These are phyloP conservation scores for Pythium apleroticum DNA, from an alignment of 352 stramenopile genomes.

Conservation along the genomic window DNA sequence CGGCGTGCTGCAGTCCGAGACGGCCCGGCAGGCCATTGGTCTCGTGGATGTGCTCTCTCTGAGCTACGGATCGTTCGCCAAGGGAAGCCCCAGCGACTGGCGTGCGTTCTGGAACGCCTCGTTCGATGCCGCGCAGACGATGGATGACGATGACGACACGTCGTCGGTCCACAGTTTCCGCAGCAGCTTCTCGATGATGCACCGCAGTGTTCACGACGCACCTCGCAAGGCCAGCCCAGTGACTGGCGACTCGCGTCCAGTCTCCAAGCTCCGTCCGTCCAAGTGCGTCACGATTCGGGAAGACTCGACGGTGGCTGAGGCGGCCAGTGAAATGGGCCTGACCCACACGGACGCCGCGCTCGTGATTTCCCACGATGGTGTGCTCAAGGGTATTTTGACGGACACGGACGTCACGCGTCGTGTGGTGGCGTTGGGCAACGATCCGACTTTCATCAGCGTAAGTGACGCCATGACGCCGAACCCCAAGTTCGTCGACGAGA, in stretches of 20 bases:
- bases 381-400: conserved; percentile 94
- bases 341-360: conserved; percentile 93
- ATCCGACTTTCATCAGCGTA: conserved; percentile 84
- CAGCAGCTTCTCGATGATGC: conserved; percentile 67
- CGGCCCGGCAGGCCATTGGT: conserved; percentile 63
- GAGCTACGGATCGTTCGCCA: conserved; percentile 88
- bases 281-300: conserved; percentile 91
- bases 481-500: conserved; percentile 88
- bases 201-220: conserved; percentile 38
- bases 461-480: conserved; percentile 85
- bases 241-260: conserved; percentile 88
- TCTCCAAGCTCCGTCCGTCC: conserved; percentile 83
- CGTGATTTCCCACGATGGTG: conserved; percentile 88
- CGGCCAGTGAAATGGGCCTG: conserved; percentile 87
- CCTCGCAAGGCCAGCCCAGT: conserved; percentile 47
- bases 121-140: conserved; percentile 61
- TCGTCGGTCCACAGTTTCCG: conserved; percentile 83
- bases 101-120: conserved; percentile 90
- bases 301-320: conserved; percentile 85
- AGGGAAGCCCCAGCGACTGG: conserved; percentile 85
- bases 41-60: conserved; percentile 87
- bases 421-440: conserved; percentile 84
- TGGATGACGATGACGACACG: conserved; percentile 70
- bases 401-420: conserved; percentile 90
- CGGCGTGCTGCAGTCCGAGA: conserved; percentile 73